These are phyloP conservation scores for Fereydounia khargensis DNA, from an alignment of 1,284 basidiomycete genomes.

Conservation along the genomic window DNA sequence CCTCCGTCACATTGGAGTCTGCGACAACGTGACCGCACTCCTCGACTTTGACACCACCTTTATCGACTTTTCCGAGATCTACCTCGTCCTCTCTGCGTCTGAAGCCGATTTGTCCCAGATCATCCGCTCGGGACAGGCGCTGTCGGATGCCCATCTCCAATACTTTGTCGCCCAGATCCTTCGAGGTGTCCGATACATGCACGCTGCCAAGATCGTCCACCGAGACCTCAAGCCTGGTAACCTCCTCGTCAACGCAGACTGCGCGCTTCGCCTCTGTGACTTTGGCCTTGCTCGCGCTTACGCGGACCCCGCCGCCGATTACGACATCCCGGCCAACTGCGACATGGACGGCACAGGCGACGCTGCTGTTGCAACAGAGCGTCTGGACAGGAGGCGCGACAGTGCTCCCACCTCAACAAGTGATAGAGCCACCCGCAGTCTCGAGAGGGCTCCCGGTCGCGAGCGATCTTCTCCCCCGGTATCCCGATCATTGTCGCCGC, in stretches of 20 bases:
- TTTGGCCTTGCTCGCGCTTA: slow-evolving; percentile 53
- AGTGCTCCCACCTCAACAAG: too few species aligned
- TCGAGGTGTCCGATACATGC: slow-evolving; percentile 53
- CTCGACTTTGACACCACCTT: slow-evolving; percentile 56
- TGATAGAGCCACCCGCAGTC: too few species aligned
- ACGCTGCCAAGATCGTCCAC: slow-evolving; percentile 51
- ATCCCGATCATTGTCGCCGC: slow-evolving; percentile 4
- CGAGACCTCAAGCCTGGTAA: slow-evolving; percentile 57
- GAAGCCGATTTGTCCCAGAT: slow-evolving; percentile 56
- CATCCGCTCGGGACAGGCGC: slow-evolving; percentile 48
- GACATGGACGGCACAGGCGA: too few species aligned
- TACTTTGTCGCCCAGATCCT: slow-evolving; percentile 56
- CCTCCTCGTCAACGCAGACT: slow-evolving; percentile 55
- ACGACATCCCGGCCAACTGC: too few species aligned
- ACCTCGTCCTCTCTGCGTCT: slow-evolving; percentile 50
- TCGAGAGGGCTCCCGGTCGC: too few species aligned
- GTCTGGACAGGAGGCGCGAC: too few species aligned
- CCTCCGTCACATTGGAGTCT: slow-evolving; percentile 42
- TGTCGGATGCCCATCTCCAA: slow-evolving; percentile 52
- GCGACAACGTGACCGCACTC: slow-evolving; percentile 49
- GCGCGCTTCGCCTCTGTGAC: slow-evolving; percentile 52
- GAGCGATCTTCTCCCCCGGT: slow-evolving; percentile 22
- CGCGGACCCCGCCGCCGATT: slow-evolving; percentile 11
- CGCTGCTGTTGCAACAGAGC: too few species aligned
- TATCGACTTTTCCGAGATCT: slow-evolving; percentile 55